phyloP scores from a whole-genome alignment of 495 filamentous ascomycete species.

The Entonaema liquescens region DNA sequence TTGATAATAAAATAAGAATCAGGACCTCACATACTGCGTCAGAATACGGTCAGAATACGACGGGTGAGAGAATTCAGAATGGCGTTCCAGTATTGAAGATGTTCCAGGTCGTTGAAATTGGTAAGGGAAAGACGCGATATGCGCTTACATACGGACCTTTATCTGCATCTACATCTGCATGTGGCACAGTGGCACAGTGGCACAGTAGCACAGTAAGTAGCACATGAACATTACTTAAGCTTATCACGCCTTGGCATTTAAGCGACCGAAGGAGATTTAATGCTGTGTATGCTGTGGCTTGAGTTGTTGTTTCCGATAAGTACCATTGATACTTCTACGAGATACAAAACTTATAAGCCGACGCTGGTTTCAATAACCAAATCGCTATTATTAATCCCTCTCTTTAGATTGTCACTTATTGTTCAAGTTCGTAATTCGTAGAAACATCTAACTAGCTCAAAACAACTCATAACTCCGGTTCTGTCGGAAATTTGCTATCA shows the following conservation, averaged over 20 bases:
- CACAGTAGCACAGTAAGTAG: not conserved
- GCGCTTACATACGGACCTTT: not conserved
- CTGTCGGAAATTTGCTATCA: not conserved
- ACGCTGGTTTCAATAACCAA: not conserved
- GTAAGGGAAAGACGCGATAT: conserved; percentile 10
- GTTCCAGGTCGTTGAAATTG: conserved; percentile 30
- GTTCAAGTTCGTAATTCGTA: not conserved
- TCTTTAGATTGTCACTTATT: too few species aligned
- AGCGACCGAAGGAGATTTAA: not conserved
- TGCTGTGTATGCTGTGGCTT: conserved; percentile 1
- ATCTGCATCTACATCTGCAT: not conserved
- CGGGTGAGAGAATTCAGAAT: conserved; percentile 8
- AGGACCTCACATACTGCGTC: too few species aligned
- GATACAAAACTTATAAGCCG: not conserved
- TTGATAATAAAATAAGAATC: too few species aligned
- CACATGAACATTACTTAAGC: conserved; percentile 15
- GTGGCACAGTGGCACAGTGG: not conserved
- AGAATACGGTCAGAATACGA: conserved; percentile 20
- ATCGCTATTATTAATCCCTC: not conserved
- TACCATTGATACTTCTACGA: too few species aligned
- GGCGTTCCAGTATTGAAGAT: conserved; percentile 4
- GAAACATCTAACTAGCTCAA: not conserved
- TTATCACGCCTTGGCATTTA: conserved; percentile 9
- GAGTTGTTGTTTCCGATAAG: not conserved
- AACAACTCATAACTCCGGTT: not conserved